These are phyloP conservation scores for Hymenoscyphus albidus DNA, from an alignment of 2,329 filamentous ascomycete genomes.

Conservation along the genomic window DNA sequence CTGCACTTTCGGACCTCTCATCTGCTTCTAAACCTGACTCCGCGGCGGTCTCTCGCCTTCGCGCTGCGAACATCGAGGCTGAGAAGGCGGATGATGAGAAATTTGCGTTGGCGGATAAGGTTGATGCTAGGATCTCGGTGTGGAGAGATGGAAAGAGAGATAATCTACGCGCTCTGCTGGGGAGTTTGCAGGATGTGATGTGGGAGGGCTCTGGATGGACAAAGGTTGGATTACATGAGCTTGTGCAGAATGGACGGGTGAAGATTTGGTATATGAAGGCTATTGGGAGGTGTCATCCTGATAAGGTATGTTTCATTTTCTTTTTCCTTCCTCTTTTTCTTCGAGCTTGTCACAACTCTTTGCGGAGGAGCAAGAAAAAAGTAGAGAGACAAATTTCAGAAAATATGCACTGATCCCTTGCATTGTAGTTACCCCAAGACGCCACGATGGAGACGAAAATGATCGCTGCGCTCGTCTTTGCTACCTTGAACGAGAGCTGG, in stretches of 20 bases:
- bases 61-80: constrained; percentile 79
- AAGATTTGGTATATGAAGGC: constrained; percentile 99
- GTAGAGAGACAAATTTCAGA: not conserved
- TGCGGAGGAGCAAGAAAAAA: too few relatives aligned
- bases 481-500: constrained; percentile 68
- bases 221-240: constrained; percentile 88
- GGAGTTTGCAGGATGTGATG: constrained; percentile 81
- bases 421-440: constrained; percentile 55
- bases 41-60: constrained; percentile 77
- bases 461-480: constrained; percentile 63
- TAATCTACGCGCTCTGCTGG: constrained; percentile 82
- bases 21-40: constrained; percentile 45
- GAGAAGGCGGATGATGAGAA: constrained; percentile 89
- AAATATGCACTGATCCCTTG: not conserved
- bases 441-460: constrained; percentile 62
- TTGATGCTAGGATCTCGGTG: constrained; percentile 71
- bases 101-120: constrained; percentile 79
- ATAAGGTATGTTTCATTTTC: constrained; percentile 69
- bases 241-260: constrained; percentile 90
- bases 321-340: not conserved
- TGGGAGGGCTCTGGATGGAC: constrained; percentile 96
- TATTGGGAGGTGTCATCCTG: constrained; percentile 96
- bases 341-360: not conserved
- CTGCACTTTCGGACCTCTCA: constrained; percentile 42
- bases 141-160: constrained; percentile 94